Evolutionary conservation across 2,329 filamentous ascomycete genomes (phyloP).

Genomic region (Podosphaera leucotricha): DNA sequence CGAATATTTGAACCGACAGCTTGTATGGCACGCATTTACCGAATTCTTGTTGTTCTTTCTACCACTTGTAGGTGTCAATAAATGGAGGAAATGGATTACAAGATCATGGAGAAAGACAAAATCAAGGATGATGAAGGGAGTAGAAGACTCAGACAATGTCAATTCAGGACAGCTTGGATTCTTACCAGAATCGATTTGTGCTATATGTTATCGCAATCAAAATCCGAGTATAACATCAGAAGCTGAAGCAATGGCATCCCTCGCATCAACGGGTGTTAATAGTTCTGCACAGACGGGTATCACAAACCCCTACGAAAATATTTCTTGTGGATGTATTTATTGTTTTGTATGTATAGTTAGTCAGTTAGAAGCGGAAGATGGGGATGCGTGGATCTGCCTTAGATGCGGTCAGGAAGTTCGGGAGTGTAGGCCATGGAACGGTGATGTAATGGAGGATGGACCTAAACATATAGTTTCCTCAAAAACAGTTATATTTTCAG

Average conservation of each 20-base stretch:
- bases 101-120: constrained; percentile 68
- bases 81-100: constrained; percentile 77
- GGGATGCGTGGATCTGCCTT: constrained; percentile 79
- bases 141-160: constrained; percentile 25
- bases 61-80: constrained; percentile 83
- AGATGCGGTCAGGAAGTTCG: constrained; percentile 67
- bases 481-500: constrained; percentile 38
- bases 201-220: constrained; percentile 89
- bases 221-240: constrained; percentile 50
- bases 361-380: constrained; percentile 73
- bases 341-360: constrained; percentile 92
- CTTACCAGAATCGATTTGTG: constrained; percentile 79
- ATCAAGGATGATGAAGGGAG: constrained; percentile 30
- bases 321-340: constrained; percentile 78
- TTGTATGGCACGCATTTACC: constrained; percentile 99
- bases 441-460: constrained; percentile 51
- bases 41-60: constrained; percentile 94
- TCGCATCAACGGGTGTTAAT: constrained; percentile 46
- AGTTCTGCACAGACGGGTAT: constrained; percentile 81
- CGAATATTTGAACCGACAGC: constrained; percentile 88
- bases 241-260: constrained; percentile 49
- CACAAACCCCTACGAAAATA: constrained; percentile 83
- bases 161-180: constrained; percentile 57
- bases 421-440: constrained; percentile 75
- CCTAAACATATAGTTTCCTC: constrained; percentile 15